Conservation (phyloP, 1,139 yeast genomes). For the Candida sp. region DNA sequence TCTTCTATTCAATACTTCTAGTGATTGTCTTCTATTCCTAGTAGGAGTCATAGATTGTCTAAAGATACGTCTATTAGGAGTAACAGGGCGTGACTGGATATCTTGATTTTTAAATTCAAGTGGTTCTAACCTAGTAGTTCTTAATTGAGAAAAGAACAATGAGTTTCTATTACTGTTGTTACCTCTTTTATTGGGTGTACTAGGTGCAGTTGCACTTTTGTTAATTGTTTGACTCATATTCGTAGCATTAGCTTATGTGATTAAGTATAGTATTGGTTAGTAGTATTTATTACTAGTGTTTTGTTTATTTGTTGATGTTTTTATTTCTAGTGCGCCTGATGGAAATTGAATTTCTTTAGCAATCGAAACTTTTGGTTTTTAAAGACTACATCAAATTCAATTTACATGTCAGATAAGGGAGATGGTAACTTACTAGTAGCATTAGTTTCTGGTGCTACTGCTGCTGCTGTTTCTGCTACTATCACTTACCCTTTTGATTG, state of each 20-base stretch:
- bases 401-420: no score
- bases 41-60: conserved; percentile 9
- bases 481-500: conserved; percentile 84
- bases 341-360: neutral
- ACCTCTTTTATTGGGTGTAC: neutral
- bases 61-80: conserved; percentile 5
- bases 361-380: no score
- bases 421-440: conserved; percentile 52
- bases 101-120: no score
- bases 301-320: neutral
- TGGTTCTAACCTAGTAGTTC: conserved; percentile 2
- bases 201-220: conserved; percentile 1
- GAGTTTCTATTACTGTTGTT: neutral
- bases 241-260: conserved; percentile 18
- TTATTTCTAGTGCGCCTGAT: neutral
- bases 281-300: neutral
- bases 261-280: conserved; percentile 1
- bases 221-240: conserved; percentile 3
- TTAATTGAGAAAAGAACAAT: neutral
- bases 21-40: conserved; percentile 8
- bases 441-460: conserved; percentile 69
- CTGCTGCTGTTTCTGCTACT: conserved; percentile 70
- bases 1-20: conserved; percentile 11
- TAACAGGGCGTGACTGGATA: conserved; percentile 8
- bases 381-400: no score